Conservation (phyloP, 192 early-diverging fungal genomes). For the Coemansia sp. region DNA sequence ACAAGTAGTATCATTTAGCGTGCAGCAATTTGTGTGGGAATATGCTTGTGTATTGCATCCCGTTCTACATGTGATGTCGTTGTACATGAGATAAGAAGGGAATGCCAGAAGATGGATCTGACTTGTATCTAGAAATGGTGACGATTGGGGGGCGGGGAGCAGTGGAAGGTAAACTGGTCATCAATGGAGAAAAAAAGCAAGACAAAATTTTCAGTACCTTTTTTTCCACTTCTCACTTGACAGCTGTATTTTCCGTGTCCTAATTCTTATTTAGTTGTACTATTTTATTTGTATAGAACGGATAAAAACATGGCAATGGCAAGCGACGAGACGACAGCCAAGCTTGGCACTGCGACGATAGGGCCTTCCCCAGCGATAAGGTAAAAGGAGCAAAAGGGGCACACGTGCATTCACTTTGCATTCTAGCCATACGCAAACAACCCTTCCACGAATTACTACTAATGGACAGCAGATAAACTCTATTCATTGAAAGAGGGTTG, state of each 20-base stretch:
- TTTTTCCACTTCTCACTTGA: not conserved
- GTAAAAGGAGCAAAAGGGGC: slow-evolving; percentile 14
- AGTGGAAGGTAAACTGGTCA: too few relatives aligned
- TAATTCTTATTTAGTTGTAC: not conserved
- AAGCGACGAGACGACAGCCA: slow-evolving; percentile 6
- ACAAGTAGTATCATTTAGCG: too few relatives aligned
- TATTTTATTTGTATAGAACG: not conserved
- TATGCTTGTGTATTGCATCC: too few relatives aligned
- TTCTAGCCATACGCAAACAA: not conserved
- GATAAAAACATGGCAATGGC: slow-evolving; percentile 6
- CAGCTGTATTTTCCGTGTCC: not conserved
- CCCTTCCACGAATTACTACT: not conserved
- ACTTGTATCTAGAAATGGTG: too few relatives aligned
- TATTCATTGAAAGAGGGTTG: not conserved
- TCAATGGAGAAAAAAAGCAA: too few relatives aligned
- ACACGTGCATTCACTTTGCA: not conserved
- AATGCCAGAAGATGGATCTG: too few relatives aligned
- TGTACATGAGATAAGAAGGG: too few relatives aligned
- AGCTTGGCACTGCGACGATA: not conserved
- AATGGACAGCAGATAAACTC: too few relatives aligned
- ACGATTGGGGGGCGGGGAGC: not conserved
- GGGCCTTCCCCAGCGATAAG: slow-evolving; percentile 34
- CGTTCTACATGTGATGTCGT: too few relatives aligned
- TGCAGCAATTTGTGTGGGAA: too few relatives aligned
- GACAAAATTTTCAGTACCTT: not conserved